Evolutionary conservation across 768 basidiomycete species (phyloP).

Genomic region (Boletellus ananas): DNA sequence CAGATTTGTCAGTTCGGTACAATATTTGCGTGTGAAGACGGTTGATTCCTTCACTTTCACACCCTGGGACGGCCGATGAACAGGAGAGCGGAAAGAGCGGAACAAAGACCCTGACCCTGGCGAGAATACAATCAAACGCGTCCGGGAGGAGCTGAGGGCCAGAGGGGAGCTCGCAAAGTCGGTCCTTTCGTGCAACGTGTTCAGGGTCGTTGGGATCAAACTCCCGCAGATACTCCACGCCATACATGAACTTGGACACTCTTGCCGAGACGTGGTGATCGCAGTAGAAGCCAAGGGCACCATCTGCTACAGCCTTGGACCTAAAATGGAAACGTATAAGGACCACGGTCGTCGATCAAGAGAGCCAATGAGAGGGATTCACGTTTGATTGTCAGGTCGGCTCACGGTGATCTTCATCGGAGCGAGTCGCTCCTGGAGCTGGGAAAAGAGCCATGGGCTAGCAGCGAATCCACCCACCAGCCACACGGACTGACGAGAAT

Average conservation of each 20-base stretch:
- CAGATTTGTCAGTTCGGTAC: slow-evolving; percentile 74
- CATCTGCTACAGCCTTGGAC: slow-evolving; percentile 82
- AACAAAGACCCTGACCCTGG: slow-evolving; percentile 45
- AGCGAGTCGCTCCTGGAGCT: slow-evolving; percentile 65
- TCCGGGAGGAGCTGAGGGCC: slow-evolving; percentile 77
- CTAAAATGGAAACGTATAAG: slow-evolving; percentile 34
- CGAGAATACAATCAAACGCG: slow-evolving; percentile 78
- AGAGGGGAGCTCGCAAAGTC: slow-evolving; percentile 71
- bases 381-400: slow-evolving; percentile 80
- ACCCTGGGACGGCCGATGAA: slow-evolving; percentile 37
- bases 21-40: slow-evolving; percentile 78
- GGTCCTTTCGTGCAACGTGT: slow-evolving; percentile 58
- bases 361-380: slow-evolving; percentile 24
- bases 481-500: slow-evolving; percentile 61
- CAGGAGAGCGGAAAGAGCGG: neutral
- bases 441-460: slow-evolving; percentile 74
- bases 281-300: slow-evolving; percentile 80
- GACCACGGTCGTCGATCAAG: slow-evolving; percentile 1
- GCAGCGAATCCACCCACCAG: slow-evolving; percentile 82
- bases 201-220: slow-evolving; percentile 63
- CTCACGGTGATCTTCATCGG: slow-evolving; percentile 58
- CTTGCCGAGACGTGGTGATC: slow-evolving; percentile 82
- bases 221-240: slow-evolving; percentile 73
- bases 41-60: slow-evolving; percentile 78
- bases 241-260: slow-evolving; percentile 79